A percentile compares a stretch with the other conserved stretches of the same genome.
phyloP scores from a whole-genome alignment of 257 asterid genomes.

The Salvia rosmarinus region DNA sequence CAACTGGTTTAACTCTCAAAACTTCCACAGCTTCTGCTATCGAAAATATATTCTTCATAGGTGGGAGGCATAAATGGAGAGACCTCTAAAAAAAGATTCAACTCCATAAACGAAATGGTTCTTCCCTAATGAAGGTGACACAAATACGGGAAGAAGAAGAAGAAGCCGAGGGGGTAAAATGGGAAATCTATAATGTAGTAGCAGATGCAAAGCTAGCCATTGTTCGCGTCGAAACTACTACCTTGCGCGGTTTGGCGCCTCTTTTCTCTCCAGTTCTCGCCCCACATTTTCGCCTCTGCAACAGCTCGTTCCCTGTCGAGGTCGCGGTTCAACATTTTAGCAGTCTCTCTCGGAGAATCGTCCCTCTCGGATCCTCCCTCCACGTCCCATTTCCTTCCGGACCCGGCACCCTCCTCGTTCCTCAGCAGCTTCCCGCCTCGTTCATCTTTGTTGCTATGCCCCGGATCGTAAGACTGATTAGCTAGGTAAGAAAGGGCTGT shows the following conservation, averaged over 20 bases:
- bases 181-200: not conserved
- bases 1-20: too few species aligned
- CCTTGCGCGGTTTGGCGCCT: constrained; percentile 71
- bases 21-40: too few species aligned
- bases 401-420: constrained; percentile 77
- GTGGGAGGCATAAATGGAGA: not conserved
- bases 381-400: constrained; percentile 73
- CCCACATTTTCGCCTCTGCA: constrained; percentile 99
- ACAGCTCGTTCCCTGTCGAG: constrained; percentile 91
- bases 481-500: constrained; percentile 94
- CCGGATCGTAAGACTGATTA: constrained; percentile 77
- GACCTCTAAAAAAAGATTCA: not conserved
- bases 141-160: not conserved
- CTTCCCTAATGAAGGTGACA: too few species aligned
- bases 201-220: constrained; percentile 38
- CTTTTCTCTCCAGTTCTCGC: constrained; percentile 90
- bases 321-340: constrained; percentile 66
- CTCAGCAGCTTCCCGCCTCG: constrained; percentile 56
- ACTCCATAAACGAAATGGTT: not conserved
- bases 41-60: too few species aligned
- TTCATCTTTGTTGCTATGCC: constrained; percentile 48
- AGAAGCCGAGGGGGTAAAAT: not conserved
- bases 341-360: constrained; percentile 79
- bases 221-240: constrained; percentile 65
- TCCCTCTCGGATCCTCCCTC: constrained; percentile 90